phyloP scores from a whole-genome alignment of 768 basidiomycete genomes.

The Naematelia encephala region DNA sequence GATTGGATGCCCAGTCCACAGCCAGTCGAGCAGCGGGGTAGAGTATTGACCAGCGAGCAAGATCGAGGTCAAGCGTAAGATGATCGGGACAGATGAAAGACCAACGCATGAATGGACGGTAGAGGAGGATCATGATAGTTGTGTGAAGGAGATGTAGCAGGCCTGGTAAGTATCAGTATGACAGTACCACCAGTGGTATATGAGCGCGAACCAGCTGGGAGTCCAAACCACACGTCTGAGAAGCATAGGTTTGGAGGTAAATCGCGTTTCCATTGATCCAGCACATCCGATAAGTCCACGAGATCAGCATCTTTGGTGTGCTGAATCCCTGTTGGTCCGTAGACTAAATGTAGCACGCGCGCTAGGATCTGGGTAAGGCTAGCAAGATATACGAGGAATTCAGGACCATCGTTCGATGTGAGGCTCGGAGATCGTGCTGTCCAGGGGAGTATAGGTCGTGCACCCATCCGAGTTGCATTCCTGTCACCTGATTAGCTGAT shows the following conservation, averaged over 20 bases:
- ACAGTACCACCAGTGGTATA: neutral
- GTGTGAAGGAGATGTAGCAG: conserved; percentile 16
- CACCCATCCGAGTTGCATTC: conserved; percentile 16
- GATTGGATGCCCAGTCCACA: conserved; percentile 21
- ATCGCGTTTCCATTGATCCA: neutral
- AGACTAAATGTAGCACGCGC: neutral
- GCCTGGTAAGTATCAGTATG: conserved; percentile 5
- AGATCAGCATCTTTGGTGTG: neutral
- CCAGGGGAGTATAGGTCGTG: conserved; percentile 14
- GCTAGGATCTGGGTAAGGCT: conserved; percentile 5
- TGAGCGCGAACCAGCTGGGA: neutral
- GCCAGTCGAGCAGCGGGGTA: conserved; percentile 7
- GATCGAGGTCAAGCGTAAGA: conserved; percentile 15
- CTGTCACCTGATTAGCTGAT: neutral
- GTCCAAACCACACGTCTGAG: neutral
- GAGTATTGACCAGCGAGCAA: conserved; percentile 13
- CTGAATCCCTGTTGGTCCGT: neutral
- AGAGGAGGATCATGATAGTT: conserved; percentile 9
- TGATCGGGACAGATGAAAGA: conserved; percentile 20
- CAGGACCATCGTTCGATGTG: neutral
- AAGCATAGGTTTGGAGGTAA: neutral
- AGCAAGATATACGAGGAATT: neutral
- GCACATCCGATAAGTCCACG: neutral
- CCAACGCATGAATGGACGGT: conserved; percentile 23
- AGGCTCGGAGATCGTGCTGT: neutral